Evolutionary conservation across 345 rosid genomes (phyloP).

Genomic region (Arabis hirsuta): DNA sequence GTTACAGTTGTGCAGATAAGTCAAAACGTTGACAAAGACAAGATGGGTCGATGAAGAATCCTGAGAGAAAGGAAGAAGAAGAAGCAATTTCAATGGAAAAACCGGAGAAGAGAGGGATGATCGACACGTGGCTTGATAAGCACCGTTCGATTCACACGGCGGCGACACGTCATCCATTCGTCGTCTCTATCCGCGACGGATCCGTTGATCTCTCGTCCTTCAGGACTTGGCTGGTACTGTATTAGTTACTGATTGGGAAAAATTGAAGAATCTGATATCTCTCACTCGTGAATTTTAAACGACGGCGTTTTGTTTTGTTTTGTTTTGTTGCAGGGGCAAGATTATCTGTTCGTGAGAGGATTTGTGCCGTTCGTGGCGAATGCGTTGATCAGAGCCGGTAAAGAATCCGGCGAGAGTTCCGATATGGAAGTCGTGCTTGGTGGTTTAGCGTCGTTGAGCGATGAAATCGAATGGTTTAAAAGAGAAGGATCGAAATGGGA

Average conservation of each 20-base stretch:
- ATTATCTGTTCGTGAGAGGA: slow-evolving; percentile 77
- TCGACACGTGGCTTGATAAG: slow-evolving; percentile 69
- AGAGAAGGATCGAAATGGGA: slow-evolving; percentile 71
- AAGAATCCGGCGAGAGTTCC: slow-evolving; percentile 54
- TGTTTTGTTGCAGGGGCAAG: slow-evolving; percentile 67
- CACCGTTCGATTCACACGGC: slow-evolving; percentile 57
- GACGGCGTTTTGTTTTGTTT: background rate
- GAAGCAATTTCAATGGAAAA: slow-evolving; percentile 40
- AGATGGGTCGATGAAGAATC: background rate
- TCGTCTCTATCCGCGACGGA: slow-evolving; percentile 76
- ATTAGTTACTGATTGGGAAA: background rate
- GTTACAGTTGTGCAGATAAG: background rate
- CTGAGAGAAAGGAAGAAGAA: background rate
- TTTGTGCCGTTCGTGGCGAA: slow-evolving; percentile 72
- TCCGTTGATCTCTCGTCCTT: slow-evolving; percentile 62
- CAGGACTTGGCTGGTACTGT: slow-evolving; percentile 80
- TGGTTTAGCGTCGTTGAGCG: slow-evolving; percentile 63
- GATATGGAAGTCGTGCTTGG: slow-evolving; percentile 76
- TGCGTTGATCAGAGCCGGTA: slow-evolving; percentile 71
- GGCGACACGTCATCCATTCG: slow-evolving; percentile 76
- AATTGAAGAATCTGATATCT: background rate
- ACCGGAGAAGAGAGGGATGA: slow-evolving; percentile 45
- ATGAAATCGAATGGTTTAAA: slow-evolving; percentile 85
- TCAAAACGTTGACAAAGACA: slow-evolving; percentile 33
- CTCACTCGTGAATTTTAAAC: background rate